Evolutionary conservation across 371 early-diverging fungal genomes (phyloP).

Genomic region (Zychaea mexicana): DNA sequence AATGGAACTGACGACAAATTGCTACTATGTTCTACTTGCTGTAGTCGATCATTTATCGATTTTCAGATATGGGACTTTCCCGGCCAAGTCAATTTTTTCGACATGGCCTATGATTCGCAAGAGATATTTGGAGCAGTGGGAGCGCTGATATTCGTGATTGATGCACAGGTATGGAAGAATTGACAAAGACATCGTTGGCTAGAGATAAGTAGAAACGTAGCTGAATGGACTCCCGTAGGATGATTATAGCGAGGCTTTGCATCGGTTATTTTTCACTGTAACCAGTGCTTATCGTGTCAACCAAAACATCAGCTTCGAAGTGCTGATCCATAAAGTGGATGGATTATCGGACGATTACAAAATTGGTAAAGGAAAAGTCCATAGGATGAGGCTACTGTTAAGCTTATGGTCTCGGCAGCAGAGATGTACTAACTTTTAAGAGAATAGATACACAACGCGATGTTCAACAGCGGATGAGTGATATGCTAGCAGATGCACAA

Average conservation of each 20-base stretch:
- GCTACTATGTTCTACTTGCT: not conserved
- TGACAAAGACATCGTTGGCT: too few relatives aligned
- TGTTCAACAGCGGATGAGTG: conserved; percentile 87
- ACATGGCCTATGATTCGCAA: conserved; percentile 71
- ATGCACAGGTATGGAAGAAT: conserved; percentile 71
- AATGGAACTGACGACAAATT: not conserved
- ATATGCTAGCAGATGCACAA: conserved; percentile 83
- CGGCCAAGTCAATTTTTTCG: conserved; percentile 86
- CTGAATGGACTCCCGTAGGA: conserved; percentile 67
- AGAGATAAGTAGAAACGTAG: too few relatives aligned
- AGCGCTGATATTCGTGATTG: conserved; percentile 91
- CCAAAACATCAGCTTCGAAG: conserved; percentile 84
- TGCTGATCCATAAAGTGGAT: conserved; percentile 96
- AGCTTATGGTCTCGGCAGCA: too few relatives aligned
- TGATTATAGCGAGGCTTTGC: conserved; percentile 84
- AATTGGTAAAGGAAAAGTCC: conserved; percentile 67
- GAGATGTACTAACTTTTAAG: too few relatives aligned
- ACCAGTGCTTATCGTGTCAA: conserved; percentile 80
- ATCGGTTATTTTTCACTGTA: conserved; percentile 75
- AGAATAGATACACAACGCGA: conserved; percentile 88
- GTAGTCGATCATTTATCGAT: conserved; percentile 81
- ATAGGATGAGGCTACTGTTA: too few relatives aligned
- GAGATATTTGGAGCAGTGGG: conserved; percentile 78
- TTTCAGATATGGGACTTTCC: conserved; percentile 96
- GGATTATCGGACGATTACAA: conserved; percentile 94